Base-by-base conservation (phyloP, 2,329 filamentous ascomycete genomes). In the Verticillium klebahnii region DNA sequence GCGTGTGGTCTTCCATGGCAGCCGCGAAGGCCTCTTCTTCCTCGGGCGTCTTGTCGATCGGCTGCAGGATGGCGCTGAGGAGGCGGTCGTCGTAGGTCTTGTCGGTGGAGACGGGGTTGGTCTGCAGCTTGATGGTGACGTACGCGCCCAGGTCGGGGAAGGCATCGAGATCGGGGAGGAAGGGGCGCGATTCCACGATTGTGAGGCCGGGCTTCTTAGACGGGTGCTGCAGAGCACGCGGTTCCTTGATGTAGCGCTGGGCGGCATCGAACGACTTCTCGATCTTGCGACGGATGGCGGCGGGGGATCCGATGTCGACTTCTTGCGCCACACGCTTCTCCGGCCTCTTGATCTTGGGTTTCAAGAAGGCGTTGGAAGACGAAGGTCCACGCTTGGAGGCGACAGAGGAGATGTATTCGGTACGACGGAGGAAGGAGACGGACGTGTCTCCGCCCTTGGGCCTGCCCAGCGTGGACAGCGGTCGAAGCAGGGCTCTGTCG, bases 371-470 rank as follows among this genome's bases (percentile, higher is more conserved):
- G 69, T 73, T 60, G 71, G 72, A 31, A 74, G 73, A 71, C 69
- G 79, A 73, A 40, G 82, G 77, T 34, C 79, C 78, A 64, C 83
- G 82, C 70, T 85, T 86, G 6, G 79, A 72, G 34, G 78, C 79
- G 25, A 79, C 77, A 3, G 84, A 85, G 12, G 91, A 91, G 71
- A 97, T 97, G 78, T 98, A 98, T 75, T 99, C 95, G 61, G 95
- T 98, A 70, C 94, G 88, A 62, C 95, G 92, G 68, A 99, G 85
- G 84, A 99, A 99, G 65, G 92, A 97, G 60, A 97, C 92, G 65
- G 89, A 89, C 19, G 89, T 83, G 65, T 92, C 90, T 64, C 86
- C 86, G 52, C 87, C 85, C 68, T 91, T 91, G 55, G 89, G 89
- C 75, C 97, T 96, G 69, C 92, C 93, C 25, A 99, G 85, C 57